A percentile compares a stretch with the other conserved stretches of the same genome.
These are phyloP conservation scores for Pezicula carpinea DNA, from an alignment of 2,329 filamentous ascomycete genomes.

Conservation along the genomic window DNA sequence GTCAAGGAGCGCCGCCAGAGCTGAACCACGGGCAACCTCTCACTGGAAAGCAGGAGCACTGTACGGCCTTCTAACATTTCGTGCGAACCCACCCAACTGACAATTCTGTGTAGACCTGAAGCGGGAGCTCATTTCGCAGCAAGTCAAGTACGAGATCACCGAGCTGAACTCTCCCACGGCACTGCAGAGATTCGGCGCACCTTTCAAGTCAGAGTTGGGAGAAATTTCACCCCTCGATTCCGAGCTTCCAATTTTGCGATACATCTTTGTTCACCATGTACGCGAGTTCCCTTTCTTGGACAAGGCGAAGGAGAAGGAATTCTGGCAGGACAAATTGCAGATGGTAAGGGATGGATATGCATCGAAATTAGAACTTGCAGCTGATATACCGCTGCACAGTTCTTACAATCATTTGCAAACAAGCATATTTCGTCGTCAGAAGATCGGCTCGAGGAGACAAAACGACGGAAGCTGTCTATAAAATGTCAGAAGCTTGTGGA, in stretches of 20 bases:
- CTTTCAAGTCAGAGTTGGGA: conserved; percentile 87
- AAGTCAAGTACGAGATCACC: conserved; percentile 84
- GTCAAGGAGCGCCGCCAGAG: neutral
- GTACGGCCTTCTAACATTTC: conserved; percentile 44
- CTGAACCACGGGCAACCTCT: conserved; percentile 36
- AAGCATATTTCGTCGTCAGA: conserved; percentile 97
- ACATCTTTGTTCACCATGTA: conserved; percentile 97
- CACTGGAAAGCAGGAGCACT: conserved; percentile 97
- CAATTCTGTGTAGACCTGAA: conserved; percentile 67
- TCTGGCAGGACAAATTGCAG: conserved; percentile 98
- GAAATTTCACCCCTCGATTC: conserved; percentile 92
- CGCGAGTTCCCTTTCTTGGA: conserved; percentile 97
- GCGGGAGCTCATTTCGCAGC: conserved; percentile 84
- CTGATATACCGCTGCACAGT: conserved; percentile 48
- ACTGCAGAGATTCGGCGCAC: conserved; percentile 89
- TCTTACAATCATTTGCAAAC: conserved; percentile 92
- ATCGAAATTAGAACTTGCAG: neutral
- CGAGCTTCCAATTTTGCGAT: conserved; percentile 86
- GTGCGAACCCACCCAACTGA: conserved; percentile 20
- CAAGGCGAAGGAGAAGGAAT: conserved; percentile 96
- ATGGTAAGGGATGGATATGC: conserved; percentile 52
- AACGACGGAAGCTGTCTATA: conserved; percentile 82
- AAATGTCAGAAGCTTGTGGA: conserved; percentile 96
- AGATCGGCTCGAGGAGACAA: conserved; percentile 92
- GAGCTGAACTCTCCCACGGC: conserved; percentile 95